Evolutionary conservation across 208 protist genomes (phyloP), one percentile per base, ranked within the genome.

Genomic region (Jaenimonas drosophilae): DNA sequence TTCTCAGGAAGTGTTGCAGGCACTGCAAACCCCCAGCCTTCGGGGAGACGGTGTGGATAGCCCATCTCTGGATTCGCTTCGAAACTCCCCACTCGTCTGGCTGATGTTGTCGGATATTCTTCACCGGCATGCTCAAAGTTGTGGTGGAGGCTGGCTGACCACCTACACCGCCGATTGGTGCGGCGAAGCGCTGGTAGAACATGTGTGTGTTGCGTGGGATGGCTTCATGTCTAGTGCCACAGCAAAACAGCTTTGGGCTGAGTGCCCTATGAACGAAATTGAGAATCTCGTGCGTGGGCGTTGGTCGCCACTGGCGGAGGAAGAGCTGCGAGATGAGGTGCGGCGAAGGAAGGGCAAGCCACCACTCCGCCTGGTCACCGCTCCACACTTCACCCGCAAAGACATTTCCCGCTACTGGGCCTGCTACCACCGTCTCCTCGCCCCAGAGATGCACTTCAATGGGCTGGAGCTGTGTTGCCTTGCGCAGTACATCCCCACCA

Each of bases 321-420:
- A 50, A 26, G 79, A 88, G 51, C 58, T 89, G n/a, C 34, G 70
- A 12, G 37, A 42, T 11, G 61, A 37, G n/a, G 48, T 83, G 43
- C 17, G 45, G 25, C 34, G 21, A 11, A 24, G 34, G 23, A 29
- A 45, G 21, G 72, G 75, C 30, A 50, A 21, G 26, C 56, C 63
- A 4, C 80, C 80, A 21, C 6, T 28, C 1, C 49, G 37, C 4
- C 53, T 85, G 23, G 12, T 29, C 46, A 80, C 72, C 5, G 69
- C 72, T 6, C 75, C 80, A n/a, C 48, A 62, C 3, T 26, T 70
- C 4, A 60, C 59, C 21, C 44, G 46, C 6, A 23, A 30, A 0
- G 60, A 51, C 3, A 80, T 89, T 46, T 59, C 64, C 0, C 60
- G 65, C 32, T 89, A 89, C 53, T 89, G 80, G 80, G 66, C 61